Percentiles rank a stretch among this genome's conserved stretches.
Conservation (phyloP, 2,329 filamentous ascomycete species). For the Ambrosiella beaveri region DNA sequence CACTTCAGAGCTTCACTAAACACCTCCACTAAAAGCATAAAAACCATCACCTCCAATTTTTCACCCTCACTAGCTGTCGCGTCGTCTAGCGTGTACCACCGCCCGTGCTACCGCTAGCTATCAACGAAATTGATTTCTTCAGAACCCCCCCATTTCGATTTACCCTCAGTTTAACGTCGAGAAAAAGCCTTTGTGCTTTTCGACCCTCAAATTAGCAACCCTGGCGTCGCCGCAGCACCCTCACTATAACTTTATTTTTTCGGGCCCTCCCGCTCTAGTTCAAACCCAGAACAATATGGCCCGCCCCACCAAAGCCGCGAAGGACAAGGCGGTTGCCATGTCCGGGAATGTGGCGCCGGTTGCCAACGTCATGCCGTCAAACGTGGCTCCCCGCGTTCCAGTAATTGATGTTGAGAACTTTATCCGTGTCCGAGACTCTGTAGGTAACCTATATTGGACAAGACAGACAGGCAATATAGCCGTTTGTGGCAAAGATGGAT, state of each 20-base stretch:
- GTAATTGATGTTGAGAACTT: constrained; percentile 58
- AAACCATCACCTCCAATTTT: neutral
- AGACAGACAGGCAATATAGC: neutral
- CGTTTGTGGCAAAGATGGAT: neutral
- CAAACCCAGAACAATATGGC: constrained; percentile 22
- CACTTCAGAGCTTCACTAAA: constrained; percentile 1
- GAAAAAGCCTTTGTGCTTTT: constrained; percentile 5
- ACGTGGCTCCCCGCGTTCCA: constrained; percentile 1
- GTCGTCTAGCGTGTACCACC: neutral
- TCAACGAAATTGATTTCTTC: neutral
- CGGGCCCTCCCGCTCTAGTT: neutral
- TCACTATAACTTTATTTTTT: constrained; percentile 1
- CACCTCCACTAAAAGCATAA: neutral
- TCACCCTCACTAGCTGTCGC: neutral
- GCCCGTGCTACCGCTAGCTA: neutral
- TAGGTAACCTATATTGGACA: constrained; percentile 31
- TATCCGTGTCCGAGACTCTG: constrained; percentile 62
- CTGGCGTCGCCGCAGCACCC: constrained; percentile 4
- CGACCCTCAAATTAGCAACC: neutral
- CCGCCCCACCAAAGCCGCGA: constrained; percentile 27
- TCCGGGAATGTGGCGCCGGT: constrained; percentile 12
- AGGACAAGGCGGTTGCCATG: constrained; percentile 22
- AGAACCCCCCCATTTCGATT: neutral
- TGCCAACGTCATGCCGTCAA: constrained; percentile 25
- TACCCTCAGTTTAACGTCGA: neutral